These are phyloP conservation scores for Dryas integrifolia DNA, from an alignment of 331 rosid species.

Conservation along the genomic window DNA sequence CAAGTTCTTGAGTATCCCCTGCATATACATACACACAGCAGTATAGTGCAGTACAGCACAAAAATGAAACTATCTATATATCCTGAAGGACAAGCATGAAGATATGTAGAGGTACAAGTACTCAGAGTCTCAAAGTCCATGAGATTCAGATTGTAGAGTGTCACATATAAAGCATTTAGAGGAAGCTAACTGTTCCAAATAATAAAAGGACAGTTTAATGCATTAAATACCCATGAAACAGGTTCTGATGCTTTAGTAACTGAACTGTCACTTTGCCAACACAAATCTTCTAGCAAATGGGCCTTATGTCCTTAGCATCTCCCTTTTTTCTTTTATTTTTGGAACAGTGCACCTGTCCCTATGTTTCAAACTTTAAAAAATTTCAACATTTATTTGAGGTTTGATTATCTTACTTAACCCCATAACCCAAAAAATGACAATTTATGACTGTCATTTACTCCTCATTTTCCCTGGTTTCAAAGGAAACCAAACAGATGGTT, in stretches of 20 bases:
- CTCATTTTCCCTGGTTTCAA: neutral
- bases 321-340: neutral
- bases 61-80: neutral
- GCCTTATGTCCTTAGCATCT: conserved; percentile 10
- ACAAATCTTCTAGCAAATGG: neutral
- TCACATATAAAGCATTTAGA: conserved; percentile 5
- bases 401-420: neutral
- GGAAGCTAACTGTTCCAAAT: conserved; percentile 16
- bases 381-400: neutral
- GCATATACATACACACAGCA: neutral
- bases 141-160: neutral
- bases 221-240: conserved; percentile 25
- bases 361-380: neutral
- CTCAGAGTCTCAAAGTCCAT: neutral
- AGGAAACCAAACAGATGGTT: neutral
- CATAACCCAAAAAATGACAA: neutral
- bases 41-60: neutral
- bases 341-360: conserved; percentile 12
- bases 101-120: neutral
- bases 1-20: conserved; percentile 16
- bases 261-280: conserved; percentile 30
- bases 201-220: conserved; percentile 27
- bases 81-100: too few species aligned
- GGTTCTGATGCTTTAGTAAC: conserved; percentile 22
- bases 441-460: neutral